phyloP scores from a whole-genome alignment of 306 rosid species.

The Castanopsis chinensis region DNA sequence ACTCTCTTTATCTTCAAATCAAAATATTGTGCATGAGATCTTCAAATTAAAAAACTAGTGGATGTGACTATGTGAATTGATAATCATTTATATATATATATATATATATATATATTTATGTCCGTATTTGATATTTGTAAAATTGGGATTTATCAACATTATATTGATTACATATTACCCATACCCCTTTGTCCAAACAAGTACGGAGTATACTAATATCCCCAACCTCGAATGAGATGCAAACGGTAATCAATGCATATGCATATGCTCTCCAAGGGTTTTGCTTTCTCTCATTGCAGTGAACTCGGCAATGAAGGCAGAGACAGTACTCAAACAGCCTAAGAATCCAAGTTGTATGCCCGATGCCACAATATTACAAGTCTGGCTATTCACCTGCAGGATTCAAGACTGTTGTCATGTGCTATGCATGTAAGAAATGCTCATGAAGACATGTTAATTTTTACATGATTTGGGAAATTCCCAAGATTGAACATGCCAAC shows the following conservation, averaged over 20 bases:
- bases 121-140: too few relatives aligned
- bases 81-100: too few relatives aligned
- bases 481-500: too few relatives aligned
- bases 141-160: too few relatives aligned
- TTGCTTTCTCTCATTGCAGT: conserved; percentile 73
- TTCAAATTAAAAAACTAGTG: too few relatives aligned
- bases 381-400: conserved; percentile 55
- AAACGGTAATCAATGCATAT: conserved; percentile 57
- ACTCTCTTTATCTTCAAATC: too few relatives aligned
- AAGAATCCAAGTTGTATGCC: conserved; percentile 70
- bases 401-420: neutral
- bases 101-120: too few relatives aligned
- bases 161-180: neutral
- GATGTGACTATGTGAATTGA: too few relatives aligned
- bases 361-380: conserved; percentile 46
- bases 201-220: conserved; percentile 57
- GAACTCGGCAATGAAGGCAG: conserved; percentile 82
- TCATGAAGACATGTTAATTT: neutral
- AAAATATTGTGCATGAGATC: too few relatives aligned
- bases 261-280: conserved; percentile 71
- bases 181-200: conserved; percentile 63
- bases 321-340: conserved; percentile 88
- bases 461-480: neutral
- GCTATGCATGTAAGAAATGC: neutral
- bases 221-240: conserved; percentile 58